phyloP scores from a whole-genome alignment of 768 basidiomycete species.

The Phanerochaete sordida region DNA sequence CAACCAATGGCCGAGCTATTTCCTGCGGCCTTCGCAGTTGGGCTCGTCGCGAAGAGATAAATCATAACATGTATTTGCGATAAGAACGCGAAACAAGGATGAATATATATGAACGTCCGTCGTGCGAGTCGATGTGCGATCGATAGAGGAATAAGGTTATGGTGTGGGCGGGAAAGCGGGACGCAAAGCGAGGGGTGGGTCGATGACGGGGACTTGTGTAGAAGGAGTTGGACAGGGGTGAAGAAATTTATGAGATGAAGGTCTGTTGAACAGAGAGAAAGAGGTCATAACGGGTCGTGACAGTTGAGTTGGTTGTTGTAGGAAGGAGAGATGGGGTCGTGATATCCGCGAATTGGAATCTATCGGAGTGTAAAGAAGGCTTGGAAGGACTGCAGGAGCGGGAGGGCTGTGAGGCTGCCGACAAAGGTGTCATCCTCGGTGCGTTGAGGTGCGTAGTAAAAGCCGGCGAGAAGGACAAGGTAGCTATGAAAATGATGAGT shows the following conservation, averaged over 20 bases:
- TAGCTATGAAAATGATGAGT: conserved; percentile 53
- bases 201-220: not conserved
- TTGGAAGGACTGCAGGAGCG: conserved; percentile 9
- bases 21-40: no score
- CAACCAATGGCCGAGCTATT: no score
- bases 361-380: conserved; percentile 11
- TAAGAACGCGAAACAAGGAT: not conserved
- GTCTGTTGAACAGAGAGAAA: not conserved
- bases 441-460: conserved; percentile 77
- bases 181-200: not conserved
- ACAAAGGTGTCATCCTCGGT: conserved; percentile 19
- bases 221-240: not conserved
- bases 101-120: not conserved
- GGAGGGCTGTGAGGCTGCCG: conserved; percentile 1
- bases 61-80: not conserved
- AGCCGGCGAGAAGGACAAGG: conserved; percentile 85
- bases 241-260: not conserved
- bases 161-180: not conserved
- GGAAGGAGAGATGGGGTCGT: not conserved
- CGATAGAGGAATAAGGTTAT: not conserved
- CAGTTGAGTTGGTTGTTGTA: not conserved
- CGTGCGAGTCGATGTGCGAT: not conserved
- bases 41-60: not conserved
- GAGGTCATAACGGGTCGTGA: not conserved
- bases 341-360: not conserved